phyloP scores from a whole-genome alignment of 2,329 filamentous ascomycete species.

The Teratosphaeria zuluensis region DNA sequence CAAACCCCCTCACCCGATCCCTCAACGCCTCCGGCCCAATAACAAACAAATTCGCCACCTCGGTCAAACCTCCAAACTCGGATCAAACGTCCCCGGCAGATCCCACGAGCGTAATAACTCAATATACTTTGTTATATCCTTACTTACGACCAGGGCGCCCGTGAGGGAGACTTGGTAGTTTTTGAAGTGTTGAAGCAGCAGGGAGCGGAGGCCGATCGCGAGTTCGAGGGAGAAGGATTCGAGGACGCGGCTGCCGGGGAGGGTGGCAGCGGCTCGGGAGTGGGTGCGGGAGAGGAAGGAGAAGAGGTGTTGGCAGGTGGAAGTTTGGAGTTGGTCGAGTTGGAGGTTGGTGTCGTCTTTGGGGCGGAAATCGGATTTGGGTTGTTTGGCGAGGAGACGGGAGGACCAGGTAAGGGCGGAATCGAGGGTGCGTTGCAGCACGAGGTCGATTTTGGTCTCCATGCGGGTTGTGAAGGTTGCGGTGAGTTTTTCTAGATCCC shows the following conservation, averaged over 20 bases:
- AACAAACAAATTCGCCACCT: constrained; percentile 93
- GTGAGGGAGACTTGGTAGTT: constrained; percentile 89
- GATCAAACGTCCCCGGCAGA: constrained; percentile 45
- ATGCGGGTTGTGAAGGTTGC: constrained; percentile 64
- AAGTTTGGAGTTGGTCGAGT: constrained; percentile 62
- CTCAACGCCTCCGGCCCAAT: constrained; percentile 55
- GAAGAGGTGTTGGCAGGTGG: constrained; percentile 72
- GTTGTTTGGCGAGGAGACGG: constrained; percentile 65
- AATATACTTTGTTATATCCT: constrained; percentile 90
- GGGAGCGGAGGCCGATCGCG: constrained; percentile 63
- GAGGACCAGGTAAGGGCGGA: constrained; percentile 67
- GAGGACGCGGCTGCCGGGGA: constrained; percentile 70
- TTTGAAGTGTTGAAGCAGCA: constrained; percentile 88
- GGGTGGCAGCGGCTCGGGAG: constrained; percentile 52
- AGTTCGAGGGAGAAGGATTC: constrained; percentile 76
- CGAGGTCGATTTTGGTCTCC: constrained; percentile 70
- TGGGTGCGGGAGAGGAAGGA: constrained; percentile 64
- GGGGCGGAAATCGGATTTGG: constrained; percentile 85
- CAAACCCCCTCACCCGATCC: constrained; percentile 37
- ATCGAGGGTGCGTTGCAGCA: constrained; percentile 60
- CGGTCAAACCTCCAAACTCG: constrained; percentile 72
- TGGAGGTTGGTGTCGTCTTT: constrained; percentile 67
- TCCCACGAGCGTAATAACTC: constrained; percentile 78
- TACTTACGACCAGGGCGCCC: constrained; percentile 87
- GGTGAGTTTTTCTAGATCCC: constrained; percentile 79